These are phyloP conservation scores for Colletotrichum karsti DNA, from an alignment of 2,329 filamentous ascomycete species.

Conservation along the genomic window DNA sequence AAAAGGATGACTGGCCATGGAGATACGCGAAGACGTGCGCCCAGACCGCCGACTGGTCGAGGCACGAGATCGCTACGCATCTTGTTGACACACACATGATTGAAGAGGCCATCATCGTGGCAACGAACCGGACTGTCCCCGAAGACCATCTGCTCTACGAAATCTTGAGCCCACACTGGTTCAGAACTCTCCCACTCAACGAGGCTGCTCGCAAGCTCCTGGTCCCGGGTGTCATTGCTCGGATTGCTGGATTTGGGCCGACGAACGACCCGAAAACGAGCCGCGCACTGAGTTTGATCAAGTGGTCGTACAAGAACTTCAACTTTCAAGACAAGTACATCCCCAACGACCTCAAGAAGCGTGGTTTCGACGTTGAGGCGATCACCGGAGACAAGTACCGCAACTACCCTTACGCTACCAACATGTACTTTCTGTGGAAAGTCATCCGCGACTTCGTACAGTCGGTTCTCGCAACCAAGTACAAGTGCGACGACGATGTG, in stretches of 20 bases:
- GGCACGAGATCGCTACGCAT: slow-evolving; percentile 56
- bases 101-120: slow-evolving; percentile 46
- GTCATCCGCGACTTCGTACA: slow-evolving; percentile 50
- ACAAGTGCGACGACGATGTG: slow-evolving; percentile 38
- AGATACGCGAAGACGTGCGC: slow-evolving; percentile 60
- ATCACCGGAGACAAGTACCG: slow-evolving; percentile 46
- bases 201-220: slow-evolving; percentile 52
- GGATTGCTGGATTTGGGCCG: slow-evolving; percentile 48
- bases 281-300: slow-evolving; percentile 45
- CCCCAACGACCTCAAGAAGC: slow-evolving; percentile 50
- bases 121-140: slow-evolving; percentile 49
- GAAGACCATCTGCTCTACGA: slow-evolving; percentile 50
- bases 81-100: slow-evolving; percentile 54
- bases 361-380: slow-evolving; percentile 48
- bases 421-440: slow-evolving; percentile 54
- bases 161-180: slow-evolving; percentile 56
- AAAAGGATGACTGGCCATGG: slow-evolving; percentile 58
- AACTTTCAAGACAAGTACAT: slow-evolving; percentile 54
- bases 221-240: slow-evolving; percentile 52
- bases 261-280: slow-evolving; percentile 15
- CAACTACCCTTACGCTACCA: slow-evolving; percentile 57
- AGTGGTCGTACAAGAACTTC: slow-evolving; percentile 50
- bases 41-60: slow-evolving; percentile 56
- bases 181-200: slow-evolving; percentile 57
- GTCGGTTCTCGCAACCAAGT: slow-evolving; percentile 43